Conservation (phyloP, 2,329 filamentous ascomycete genomes). For the Furcasterigmium furcatum region DNA sequence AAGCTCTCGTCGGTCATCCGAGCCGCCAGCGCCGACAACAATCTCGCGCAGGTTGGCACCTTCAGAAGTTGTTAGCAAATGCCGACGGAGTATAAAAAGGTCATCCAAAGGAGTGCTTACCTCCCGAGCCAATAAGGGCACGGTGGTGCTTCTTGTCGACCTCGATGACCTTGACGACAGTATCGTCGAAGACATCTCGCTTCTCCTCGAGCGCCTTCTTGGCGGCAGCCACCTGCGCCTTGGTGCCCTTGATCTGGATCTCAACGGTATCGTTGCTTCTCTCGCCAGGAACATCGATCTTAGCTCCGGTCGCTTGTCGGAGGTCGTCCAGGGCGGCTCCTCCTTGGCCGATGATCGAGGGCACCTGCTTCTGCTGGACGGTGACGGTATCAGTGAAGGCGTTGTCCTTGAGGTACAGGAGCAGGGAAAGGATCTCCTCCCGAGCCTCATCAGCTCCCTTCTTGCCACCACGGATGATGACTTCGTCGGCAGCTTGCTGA, state of each 20-base stretch:
- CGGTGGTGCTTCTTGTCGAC: slow-evolving; percentile 95
- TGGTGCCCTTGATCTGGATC: slow-evolving; percentile 89
- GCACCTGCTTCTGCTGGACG: slow-evolving; percentile 87
- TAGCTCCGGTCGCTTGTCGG: slow-evolving; percentile 77
- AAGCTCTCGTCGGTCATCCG: slow-evolving; percentile 77
- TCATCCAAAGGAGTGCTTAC: slow-evolving; percentile 47
- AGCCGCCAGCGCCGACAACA: slow-evolving; percentile 83
- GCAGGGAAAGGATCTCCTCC: slow-evolving; percentile 83
- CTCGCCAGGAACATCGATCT: slow-evolving; percentile 85
- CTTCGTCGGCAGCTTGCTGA: slow-evolving; percentile 81
- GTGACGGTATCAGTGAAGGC: slow-evolving; percentile 76
- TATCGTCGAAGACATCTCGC: slow-evolving; percentile 83
- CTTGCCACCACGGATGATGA: slow-evolving; percentile 86
- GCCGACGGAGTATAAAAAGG: neutral
- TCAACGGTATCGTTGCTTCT: slow-evolving; percentile 75
- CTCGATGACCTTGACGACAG: slow-evolving; percentile 77
- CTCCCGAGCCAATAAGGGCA: slow-evolving; percentile 82
- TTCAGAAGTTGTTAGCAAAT: slow-evolving; percentile 42
- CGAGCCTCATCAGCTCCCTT: slow-evolving; percentile 89
- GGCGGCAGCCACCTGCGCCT: slow-evolving; percentile 84
- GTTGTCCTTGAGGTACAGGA: slow-evolving; percentile 88
- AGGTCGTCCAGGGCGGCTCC: slow-evolving; percentile 90
- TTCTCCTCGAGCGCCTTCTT: slow-evolving; percentile 89
- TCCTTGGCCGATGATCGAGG: slow-evolving; percentile 88
- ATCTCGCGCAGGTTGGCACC: slow-evolving; percentile 84